These are phyloP conservation scores for Diutina ranongensis DNA, from an alignment of 1,139 yeast genomes.

Conservation along the genomic window DNA sequence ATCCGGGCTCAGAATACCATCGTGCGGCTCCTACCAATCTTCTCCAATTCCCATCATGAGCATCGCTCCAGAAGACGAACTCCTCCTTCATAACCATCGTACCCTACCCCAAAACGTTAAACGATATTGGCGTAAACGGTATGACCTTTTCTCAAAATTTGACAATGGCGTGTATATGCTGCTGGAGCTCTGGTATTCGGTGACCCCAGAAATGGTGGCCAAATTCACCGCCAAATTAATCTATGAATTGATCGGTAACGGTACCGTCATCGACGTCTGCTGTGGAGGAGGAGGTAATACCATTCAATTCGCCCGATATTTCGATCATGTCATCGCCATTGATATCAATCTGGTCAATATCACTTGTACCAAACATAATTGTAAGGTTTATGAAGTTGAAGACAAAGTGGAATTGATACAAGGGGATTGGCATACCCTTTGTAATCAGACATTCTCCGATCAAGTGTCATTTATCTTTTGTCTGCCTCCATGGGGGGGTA, in stretches of 20 bases:
- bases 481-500: slow-evolving; percentile 99
- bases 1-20: too few relatives aligned
- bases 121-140: slow-evolving; percentile 53
- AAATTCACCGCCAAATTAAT: slow-evolving; percentile 49
- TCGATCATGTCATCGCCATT: slow-evolving; percentile 49
- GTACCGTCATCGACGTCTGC: slow-evolving; percentile 58
- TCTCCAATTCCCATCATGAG: too few relatives aligned
- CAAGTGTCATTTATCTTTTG: slow-evolving; percentile 42
- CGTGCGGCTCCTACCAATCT: too few relatives aligned
- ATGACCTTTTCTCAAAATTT: slow-evolving; percentile 43
- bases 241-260: slow-evolving; percentile 13
- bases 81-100: slow-evolving; percentile 12
- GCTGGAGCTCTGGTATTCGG: slow-evolving; percentile 79
- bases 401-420: slow-evolving; percentile 34
- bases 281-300: slow-evolving; percentile 97
- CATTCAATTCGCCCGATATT: slow-evolving; percentile 62
- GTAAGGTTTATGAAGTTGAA: slow-evolving; percentile 53
- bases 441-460: slow-evolving; percentile 9
- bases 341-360: slow-evolving; percentile 55
- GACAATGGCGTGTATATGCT: slow-evolving; percentile 68
- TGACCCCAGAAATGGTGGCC: slow-evolving; percentile 78
- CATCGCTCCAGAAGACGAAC: slow-evolving; percentile 3
- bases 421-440: slow-evolving; percentile 47
- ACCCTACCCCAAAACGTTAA: slow-evolving; percentile 31
- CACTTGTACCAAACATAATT: slow-evolving; percentile 59